phyloP scores from a whole-genome alignment of 805 yeast species.

The Pichia membranifaciens region DNA sequence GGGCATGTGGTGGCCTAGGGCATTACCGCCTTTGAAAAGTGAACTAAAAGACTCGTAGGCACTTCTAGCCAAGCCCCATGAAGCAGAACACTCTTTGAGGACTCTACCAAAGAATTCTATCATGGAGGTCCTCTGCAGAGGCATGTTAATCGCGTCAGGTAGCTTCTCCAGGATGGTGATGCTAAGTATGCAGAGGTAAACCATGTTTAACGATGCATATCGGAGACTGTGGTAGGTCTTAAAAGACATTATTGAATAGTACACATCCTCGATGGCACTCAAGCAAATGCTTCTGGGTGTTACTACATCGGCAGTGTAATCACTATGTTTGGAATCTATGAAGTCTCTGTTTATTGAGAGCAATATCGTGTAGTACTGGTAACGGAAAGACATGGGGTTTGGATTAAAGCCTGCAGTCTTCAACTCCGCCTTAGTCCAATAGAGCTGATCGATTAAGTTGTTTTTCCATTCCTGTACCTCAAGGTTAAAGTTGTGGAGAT shows the following conservation, averaged over 20 bases:
- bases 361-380: constrained; percentile 8
- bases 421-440: constrained; percentile 7
- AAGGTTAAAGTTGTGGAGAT: constrained; percentile 4
- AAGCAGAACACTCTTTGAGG: neutral
- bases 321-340: constrained; percentile 10
- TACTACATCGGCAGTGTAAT: neutral
- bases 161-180: constrained; percentile 2
- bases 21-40: neutral
- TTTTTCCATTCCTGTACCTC: constrained; percentile 6
- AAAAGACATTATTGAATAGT: neutral
- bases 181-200: constrained; percentile 1
- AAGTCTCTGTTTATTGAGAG: constrained; percentile 19
- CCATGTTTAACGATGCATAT: constrained; percentile 2
- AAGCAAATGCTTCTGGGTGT: neutral
- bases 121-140: neutral
- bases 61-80: constrained; percentile 3
- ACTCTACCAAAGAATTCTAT: constrained; percentile 3
- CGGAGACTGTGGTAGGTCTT: neutral
- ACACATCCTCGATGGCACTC: constrained; percentile 4
- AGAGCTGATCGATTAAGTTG: neutral
- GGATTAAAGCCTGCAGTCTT: constrained; percentile 5
- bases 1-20: neutral
- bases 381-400: constrained; percentile 3
- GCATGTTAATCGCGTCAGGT: neutral
- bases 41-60: constrained; percentile 1